phyloP scores from a whole-genome alignment of 768 basidiomycete species.

The Gymnopilus dilepis region DNA sequence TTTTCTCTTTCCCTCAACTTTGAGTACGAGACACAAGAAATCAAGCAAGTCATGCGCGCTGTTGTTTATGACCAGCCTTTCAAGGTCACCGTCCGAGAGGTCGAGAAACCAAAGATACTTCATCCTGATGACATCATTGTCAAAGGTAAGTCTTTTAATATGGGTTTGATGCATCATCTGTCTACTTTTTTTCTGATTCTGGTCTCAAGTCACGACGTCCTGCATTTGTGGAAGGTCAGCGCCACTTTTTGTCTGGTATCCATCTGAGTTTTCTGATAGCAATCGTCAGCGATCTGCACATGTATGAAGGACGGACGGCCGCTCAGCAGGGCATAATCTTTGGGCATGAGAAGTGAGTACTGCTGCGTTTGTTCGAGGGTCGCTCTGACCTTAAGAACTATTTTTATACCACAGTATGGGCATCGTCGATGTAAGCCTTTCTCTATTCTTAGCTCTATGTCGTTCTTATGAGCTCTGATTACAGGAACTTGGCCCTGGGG shows the following conservation, averaged over 20 bases:
- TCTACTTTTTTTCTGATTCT: slow-evolving; percentile 3
- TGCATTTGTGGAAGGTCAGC: slow-evolving; percentile 57
- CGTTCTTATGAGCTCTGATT: background rate
- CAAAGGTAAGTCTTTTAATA: slow-evolving; percentile 39
- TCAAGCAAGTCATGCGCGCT: slow-evolving; percentile 44
- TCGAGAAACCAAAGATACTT: slow-evolving; percentile 50
- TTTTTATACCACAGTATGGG: slow-evolving; percentile 45
- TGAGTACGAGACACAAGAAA: background rate
- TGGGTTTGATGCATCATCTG: background rate
- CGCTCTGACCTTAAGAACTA: background rate
- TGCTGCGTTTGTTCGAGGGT: background rate
- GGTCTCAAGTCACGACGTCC: slow-evolving; percentile 47
- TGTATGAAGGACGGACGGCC: slow-evolving; percentile 61
- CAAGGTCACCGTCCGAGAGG: slow-evolving; percentile 49
- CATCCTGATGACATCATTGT: slow-evolving; percentile 62
- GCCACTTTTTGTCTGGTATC: background rate
- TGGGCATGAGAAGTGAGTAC: slow-evolving; percentile 56
- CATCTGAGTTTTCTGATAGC: background rate
- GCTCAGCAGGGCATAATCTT: slow-evolving; percentile 56
- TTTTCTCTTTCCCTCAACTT: background rate
- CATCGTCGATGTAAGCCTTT: slow-evolving; percentile 47
- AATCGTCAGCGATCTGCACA: slow-evolving; percentile 50
- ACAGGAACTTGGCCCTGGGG: slow-evolving; percentile 51
- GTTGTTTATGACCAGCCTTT: slow-evolving; percentile 61
- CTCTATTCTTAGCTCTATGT: background rate